phyloP scores from a whole-genome alignment of 2,329 filamentous ascomycete genomes.

The Fusarium sp. region DNA sequence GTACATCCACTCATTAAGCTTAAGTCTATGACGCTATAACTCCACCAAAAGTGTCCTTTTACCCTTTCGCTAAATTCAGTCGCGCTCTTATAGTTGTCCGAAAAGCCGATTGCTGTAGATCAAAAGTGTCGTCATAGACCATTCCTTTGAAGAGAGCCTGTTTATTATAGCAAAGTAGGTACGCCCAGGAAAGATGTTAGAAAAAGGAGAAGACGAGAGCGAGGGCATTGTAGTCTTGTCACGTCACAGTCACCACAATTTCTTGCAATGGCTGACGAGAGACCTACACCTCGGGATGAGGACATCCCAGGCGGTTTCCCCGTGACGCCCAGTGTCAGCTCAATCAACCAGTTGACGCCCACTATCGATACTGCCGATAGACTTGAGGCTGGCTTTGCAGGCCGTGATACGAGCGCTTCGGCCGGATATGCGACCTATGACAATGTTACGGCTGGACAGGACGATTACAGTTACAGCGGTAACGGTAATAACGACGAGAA shows the following conservation, averaged over 20 bases:
- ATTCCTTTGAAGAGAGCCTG: not conserved
- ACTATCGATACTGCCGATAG: constrained; percentile 8
- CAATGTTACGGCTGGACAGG: constrained; percentile 1
- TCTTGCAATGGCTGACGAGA: constrained; percentile 36
- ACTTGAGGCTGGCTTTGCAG: constrained; percentile 35
- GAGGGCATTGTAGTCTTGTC: not conserved
- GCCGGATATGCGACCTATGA: constrained; percentile 2
- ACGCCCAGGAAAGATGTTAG: not conserved
- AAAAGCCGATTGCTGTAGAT: constrained; percentile 27
- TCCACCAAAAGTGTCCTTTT: constrained; percentile 6
- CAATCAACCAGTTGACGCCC: constrained; percentile 22
- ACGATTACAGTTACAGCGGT: not conserved
- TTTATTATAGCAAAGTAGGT: constrained; percentile 9
- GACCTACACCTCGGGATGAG: constrained; percentile 42
- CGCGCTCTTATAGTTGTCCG: constrained; percentile 30
- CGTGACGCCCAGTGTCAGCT: constrained; percentile 40
- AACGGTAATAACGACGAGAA: not conserved
- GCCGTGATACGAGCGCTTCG: not conserved
- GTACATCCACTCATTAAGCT: constrained; percentile 4
- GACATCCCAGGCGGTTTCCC: constrained; percentile 47
- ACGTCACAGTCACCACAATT: not conserved
- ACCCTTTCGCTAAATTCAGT: not conserved
- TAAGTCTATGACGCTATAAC: constrained; percentile 36
- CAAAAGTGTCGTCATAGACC: constrained; percentile 39
- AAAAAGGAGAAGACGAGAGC: not conserved